Conservation (phyloP, 192 early-diverging fungal genomes). For the Cladochytrium replicatum region DNA sequence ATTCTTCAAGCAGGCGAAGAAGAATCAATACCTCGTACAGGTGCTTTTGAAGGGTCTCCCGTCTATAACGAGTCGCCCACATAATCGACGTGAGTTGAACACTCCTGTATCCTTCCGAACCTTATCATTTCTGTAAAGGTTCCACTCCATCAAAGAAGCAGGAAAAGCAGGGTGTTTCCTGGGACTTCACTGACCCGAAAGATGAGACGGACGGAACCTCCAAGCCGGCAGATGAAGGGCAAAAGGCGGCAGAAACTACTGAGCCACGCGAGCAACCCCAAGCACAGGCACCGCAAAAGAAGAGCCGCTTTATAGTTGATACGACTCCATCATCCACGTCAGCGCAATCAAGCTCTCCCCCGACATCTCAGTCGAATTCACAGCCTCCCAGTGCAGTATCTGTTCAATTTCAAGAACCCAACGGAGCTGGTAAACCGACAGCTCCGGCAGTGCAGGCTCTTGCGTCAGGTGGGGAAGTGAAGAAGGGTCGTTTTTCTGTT, state of each 20-base stretch:
- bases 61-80: constrained; percentile 58
- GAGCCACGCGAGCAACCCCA: background rate
- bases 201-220: constrained; percentile 13
- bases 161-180: constrained; percentile 40
- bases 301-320: background rate
- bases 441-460: constrained; percentile 1
- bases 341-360: constrained; percentile 2
- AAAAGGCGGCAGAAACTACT: background rate
- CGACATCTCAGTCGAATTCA: constrained; percentile 8
- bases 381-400: background rate
- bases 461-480: constrained; percentile 29
- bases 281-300: constrained; percentile 5
- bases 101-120: background rate
- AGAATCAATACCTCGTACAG: constrained; percentile 48
- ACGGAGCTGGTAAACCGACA: background rate
- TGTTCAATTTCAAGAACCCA: constrained; percentile 3
- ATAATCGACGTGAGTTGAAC: constrained; percentile 35
- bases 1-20: constrained; percentile 73
- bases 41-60: constrained; percentile 49
- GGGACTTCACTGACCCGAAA: constrained; percentile 50
- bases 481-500: constrained; percentile 70
- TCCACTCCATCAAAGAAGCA: constrained; percentile 9
- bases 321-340: constrained; percentile 3
- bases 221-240: background rate
- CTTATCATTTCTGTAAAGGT: constrained; percentile 1